Conservation (phyloP, 331 rosid species). For the Erythrophleum ivorense region DNA sequence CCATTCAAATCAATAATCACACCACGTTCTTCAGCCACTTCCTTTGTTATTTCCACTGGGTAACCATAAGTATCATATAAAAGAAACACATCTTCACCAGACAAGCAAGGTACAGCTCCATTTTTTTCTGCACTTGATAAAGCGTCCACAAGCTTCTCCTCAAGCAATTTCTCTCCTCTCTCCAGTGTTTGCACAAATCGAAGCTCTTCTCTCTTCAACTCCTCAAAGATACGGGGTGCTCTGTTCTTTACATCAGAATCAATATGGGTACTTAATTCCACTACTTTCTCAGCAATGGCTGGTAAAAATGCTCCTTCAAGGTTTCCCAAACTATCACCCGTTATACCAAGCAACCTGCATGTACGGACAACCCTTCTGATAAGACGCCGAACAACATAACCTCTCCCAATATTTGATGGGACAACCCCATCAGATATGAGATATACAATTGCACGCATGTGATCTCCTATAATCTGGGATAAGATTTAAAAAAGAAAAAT, state of each 20-base stretch:
- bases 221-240: slow-evolving; percentile 72
- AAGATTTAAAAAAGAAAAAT: slow-evolving; percentile 9
- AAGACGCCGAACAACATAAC: slow-evolving; percentile 90
- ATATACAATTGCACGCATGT: slow-evolving; percentile 94
- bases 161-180: slow-evolving; percentile 87
- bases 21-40: slow-evolving; percentile 92
- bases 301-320: slow-evolving; percentile 90
- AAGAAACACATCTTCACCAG: slow-evolving; percentile 89
- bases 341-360: slow-evolving; percentile 93
- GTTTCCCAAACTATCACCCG: slow-evolving; percentile 80
- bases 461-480: slow-evolving; percentile 88
- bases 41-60: slow-evolving; percentile 90
- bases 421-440: slow-evolving; percentile 92
- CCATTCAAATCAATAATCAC: slow-evolving; percentile 77
- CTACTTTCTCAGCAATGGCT: slow-evolving; percentile 73
- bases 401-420: slow-evolving; percentile 95
- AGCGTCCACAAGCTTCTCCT: slow-evolving; percentile 80
- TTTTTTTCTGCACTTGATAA: slow-evolving; percentile 60
- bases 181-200: slow-evolving; percentile 93
- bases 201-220: slow-evolving; percentile 94
- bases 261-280: slow-evolving; percentile 74
- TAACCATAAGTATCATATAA: slow-evolving; percentile 91
- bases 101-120: slow-evolving; percentile 68
- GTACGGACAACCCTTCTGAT: slow-evolving; percentile 95
- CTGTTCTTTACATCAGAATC: slow-evolving; percentile 70